Base-by-base conservation (phyloP, 2,329 filamentous ascomycete genomes). In the Plenodomus biglobosus region DNA sequence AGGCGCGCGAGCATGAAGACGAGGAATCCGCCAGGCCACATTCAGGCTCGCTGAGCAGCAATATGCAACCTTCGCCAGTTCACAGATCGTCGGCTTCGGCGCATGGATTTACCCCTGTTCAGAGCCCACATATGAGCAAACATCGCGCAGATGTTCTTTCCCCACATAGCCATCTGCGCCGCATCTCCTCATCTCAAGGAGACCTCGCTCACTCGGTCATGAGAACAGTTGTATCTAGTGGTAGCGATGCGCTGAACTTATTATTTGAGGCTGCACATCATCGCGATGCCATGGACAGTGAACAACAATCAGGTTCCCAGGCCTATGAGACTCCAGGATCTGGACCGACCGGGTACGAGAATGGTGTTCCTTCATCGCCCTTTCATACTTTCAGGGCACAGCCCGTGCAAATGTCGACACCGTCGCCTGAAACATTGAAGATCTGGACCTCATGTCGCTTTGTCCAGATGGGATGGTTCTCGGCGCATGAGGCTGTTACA, bases 401-500 rank as follows among this genome's bases (percentile, higher is more conserved):
- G 44, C 65, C 69, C 2, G 69, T 73, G 44, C 69, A 69, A 38
- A 72, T 72, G 58, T 72, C 71, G 10, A 66, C 66, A 10, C 67
- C 68, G 10, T 70, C 66, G 3, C 65, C 65, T n/a, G 68, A 71
- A 40, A 74, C 74, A 8, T 64, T 79, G 27, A 68, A 71, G 42
- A 60, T 75, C 16, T 80, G 78, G 78, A 75, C 76, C 15, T 65
- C 72, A 3, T 79, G 76, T 56, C 74, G 78, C 0, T 82, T 81
- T 55, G 78, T 81, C 16, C 76, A 75, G 48, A 80, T 80, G 77
- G 79, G 79, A 0, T 81, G 78, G 78, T 77, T 82, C 45, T 77
- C 78, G 0, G 78, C 80, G 2, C 72, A 76, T 44, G 80, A 82
- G 57, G 79, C 78, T 8, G 73, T 81, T 1, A 78, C 75, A 1